A percentile compares a stretch with the other conserved stretches of the same genome.
Evolutionary conservation across 371 early-diverging fungal genomes (phyloP).

Genomic region (Batkoa obscura): DNA sequence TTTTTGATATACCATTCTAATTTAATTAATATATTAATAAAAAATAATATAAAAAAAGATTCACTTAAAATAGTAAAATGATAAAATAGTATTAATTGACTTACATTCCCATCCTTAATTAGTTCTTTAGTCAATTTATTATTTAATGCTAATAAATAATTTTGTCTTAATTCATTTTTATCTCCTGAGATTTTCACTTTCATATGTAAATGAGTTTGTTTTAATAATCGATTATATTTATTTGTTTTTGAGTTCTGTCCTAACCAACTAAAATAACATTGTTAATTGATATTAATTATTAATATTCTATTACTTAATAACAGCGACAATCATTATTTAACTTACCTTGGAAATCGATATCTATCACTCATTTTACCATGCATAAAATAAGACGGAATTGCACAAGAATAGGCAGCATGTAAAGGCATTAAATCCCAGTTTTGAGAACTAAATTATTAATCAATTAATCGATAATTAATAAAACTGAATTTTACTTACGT

Average conservation of each 20-base stretch:
- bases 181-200: slow-evolving; percentile 59
- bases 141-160: slow-evolving; percentile 59
- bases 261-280: slow-evolving; percentile 40
- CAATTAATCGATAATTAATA: neutral
- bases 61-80: no score
- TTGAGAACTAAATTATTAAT: slow-evolving; percentile 17
- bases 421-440: slow-evolving; percentile 86
- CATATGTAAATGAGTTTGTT: slow-evolving; percentile 70
- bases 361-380: slow-evolving; percentile 28
- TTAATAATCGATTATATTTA: slow-evolving; percentile 51
- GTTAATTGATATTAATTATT: neutral
- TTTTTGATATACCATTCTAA: slow-evolving; percentile 39
- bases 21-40: slow-evolving; percentile 3
- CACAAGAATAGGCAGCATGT: slow-evolving; percentile 79
- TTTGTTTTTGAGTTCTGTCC: slow-evolving; percentile 79
- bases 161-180: slow-evolving; percentile 63
- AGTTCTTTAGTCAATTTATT: slow-evolving; percentile 42
- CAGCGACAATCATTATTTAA: no score
- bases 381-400: slow-evolving; percentile 63
- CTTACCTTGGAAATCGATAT: slow-evolving; percentile 12
- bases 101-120: slow-evolving; percentile 21
- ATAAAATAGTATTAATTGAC: no score
- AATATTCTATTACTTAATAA: no score
- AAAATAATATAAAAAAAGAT: slow-evolving; percentile 9
- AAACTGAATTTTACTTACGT: slow-evolving; percentile 22